Conservation (phyloP, 768 basidiomycete genomes). For the Galerina marginata region DNA sequence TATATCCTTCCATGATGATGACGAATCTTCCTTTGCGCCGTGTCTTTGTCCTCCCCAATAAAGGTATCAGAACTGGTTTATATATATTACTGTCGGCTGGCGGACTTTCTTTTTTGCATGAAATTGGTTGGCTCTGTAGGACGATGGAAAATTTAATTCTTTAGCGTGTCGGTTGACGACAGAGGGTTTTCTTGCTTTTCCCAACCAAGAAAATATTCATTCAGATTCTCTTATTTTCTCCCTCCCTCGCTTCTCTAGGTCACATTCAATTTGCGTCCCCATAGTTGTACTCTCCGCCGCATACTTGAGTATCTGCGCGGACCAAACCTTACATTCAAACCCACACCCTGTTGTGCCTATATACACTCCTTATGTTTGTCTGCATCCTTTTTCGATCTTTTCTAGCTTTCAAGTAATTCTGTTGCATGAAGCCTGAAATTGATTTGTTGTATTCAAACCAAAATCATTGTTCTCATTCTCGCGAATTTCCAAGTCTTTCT, state of each 20-base stretch:
- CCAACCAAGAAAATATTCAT: slow-evolving; percentile 14
- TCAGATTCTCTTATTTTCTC: slow-evolving; percentile 1
- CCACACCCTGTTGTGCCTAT: slow-evolving; percentile 28
- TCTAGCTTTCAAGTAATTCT: slow-evolving; percentile 19
- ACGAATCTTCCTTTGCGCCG: slow-evolving; percentile 16
- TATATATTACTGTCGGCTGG: slow-evolving; percentile 31
- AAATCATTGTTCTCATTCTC: neutral
- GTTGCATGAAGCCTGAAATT: slow-evolving; percentile 17
- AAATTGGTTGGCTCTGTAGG: slow-evolving; percentile 25
- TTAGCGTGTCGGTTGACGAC: slow-evolving; percentile 19
- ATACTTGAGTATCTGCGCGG: slow-evolving; percentile 19
- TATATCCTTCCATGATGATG: slow-evolving; percentile 8
- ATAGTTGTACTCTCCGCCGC: slow-evolving; percentile 18
- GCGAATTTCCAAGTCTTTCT: neutral
- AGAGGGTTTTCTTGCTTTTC: slow-evolving; percentile 21
- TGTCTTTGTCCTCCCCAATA: slow-evolving; percentile 11
- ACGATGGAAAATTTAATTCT: slow-evolving; percentile 22
- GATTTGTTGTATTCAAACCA: slow-evolving; percentile 21
- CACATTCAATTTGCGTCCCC: slow-evolving; percentile 15
- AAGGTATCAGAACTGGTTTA: slow-evolving; percentile 27
- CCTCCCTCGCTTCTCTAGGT: slow-evolving; percentile 8
- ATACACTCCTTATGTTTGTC: slow-evolving; percentile 28
- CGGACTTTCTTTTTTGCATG: slow-evolving; percentile 31
- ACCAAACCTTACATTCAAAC: slow-evolving; percentile 9
- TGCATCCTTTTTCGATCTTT: slow-evolving; percentile 13